phyloP scores from a whole-genome alignment of 345 rosid species.

The Moricandia moricandioides region DNA sequence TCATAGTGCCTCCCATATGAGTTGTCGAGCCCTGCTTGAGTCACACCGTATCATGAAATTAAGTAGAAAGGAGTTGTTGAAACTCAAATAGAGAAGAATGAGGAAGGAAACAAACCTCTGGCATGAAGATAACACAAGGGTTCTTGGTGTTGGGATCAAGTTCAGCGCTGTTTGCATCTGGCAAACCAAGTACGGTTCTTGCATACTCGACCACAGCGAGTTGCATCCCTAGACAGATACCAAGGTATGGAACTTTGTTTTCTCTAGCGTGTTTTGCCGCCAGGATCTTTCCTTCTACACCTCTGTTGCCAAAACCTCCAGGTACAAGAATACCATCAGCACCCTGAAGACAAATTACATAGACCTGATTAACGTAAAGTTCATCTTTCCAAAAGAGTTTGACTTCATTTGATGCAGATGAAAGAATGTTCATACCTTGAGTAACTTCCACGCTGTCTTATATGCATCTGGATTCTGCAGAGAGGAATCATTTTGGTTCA shows the following conservation, averaged over 20 bases:
- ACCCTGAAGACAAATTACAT: slow-evolving; percentile 47
- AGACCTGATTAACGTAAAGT: not conserved
- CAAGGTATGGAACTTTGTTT: slow-evolving; percentile 78
- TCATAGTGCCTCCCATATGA: slow-evolving; percentile 44
- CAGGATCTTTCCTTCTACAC: slow-evolving; percentile 87
- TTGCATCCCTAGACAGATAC: slow-evolving; percentile 98
- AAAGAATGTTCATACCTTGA: slow-evolving; percentile 54
- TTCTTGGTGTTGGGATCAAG: slow-evolving; percentile 66
- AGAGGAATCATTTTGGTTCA: slow-evolving; percentile 13
- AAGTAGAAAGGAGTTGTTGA: not conserved
- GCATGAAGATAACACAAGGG: slow-evolving; percentile 96
- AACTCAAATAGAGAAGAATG: not conserved
- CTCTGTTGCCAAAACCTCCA: slow-evolving; percentile 97
- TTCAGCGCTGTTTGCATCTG: slow-evolving; percentile 91
- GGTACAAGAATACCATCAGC: slow-evolving; percentile 96
- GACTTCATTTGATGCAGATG: not conserved
- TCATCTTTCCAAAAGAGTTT: not conserved
- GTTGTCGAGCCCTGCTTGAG: slow-evolving; percentile 37
- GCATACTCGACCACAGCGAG: slow-evolving; percentile 91
- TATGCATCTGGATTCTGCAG: slow-evolving; percentile 74
- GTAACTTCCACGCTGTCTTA: slow-evolving; percentile 71
- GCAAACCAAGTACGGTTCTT: slow-evolving; percentile 64
- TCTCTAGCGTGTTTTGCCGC: slow-evolving; percentile 93
- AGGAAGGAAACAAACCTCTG: slow-evolving; percentile 58
- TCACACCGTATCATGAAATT: not conserved